Evolutionary conservation across 2,329 filamentous ascomycete genomes (phyloP), one percentile per base, ranked within the genome.

Genomic region (Trichoderma endophyticum): DNA sequence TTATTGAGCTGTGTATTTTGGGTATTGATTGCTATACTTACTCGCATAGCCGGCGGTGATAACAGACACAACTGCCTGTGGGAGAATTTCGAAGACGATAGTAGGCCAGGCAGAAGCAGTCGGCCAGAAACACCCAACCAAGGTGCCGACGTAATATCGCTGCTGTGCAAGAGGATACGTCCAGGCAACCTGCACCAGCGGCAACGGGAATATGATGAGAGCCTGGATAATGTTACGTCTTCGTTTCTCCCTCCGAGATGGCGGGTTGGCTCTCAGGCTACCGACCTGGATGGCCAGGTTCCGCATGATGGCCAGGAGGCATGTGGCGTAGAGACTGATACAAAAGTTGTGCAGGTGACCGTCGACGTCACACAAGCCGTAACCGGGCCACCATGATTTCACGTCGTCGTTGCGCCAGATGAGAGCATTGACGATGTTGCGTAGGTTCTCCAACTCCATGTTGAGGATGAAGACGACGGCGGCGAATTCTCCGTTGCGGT

Each of bases 341-440:
- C 59, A 72, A 75, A 84, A 80, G 73, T 87, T 87, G 73, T 86
- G 82, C 32, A 84, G 77, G 51, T 85, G 87, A 14, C 83, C 76
- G 75, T 86, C 82, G 39, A 88, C 11, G 75, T 90, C 88, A 75
- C 88, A 90, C 78, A 86, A 83, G 21, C 86, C 86, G 28, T 81
- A 77, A 65, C 88, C 88, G 3, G 81, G 78, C 80, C 82, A 89
- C 87, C 88, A 90, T 39, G 73, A 73, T 36, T 75, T 76, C 71
- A 85, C 83, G 76, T 89, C 78, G 76, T 90, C 82, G 76, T 85
- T 78, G 72, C 80, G 83, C 88, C 88, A 90, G 73, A 88, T 81
- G 30, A 87, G 80, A 1, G 86, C 79, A 78, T 86, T 87, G 80
- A 86, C 34, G 69, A 86, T 77, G 62, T 84, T 85, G 69, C 85